These are phyloP conservation scores for Zygoascus meyerae DNA, from an alignment of 1,139 yeast genomes.

Conservation along the genomic window DNA sequence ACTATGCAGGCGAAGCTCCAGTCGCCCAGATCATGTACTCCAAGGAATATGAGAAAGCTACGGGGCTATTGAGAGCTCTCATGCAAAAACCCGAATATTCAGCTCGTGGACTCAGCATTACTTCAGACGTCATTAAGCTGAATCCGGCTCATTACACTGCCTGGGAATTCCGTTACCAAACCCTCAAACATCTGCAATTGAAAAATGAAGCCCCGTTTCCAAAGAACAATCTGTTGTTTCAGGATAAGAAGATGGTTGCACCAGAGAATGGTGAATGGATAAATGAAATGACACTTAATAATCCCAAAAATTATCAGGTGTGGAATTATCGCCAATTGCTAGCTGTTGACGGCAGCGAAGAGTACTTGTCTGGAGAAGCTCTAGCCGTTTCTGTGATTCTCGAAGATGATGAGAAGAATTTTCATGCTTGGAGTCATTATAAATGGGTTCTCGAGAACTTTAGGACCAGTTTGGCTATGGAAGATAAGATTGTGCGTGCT, in stretches of 20 bases:
- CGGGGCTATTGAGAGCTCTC: constrained; percentile 60
- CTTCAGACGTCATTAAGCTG: constrained; percentile 54
- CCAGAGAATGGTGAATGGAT: constrained; percentile 53
- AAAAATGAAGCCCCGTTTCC: constrained; percentile 37
- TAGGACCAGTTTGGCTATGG: constrained; percentile 16
- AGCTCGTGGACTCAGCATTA: constrained; percentile 63
- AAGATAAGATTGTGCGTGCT: constrained; percentile 38
- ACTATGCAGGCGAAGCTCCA: constrained; percentile 40
- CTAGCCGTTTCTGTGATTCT: constrained; percentile 63
- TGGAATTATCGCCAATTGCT: constrained; percentile 80
- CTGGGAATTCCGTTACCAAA: constrained; percentile 72
- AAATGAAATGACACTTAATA: constrained; percentile 63
- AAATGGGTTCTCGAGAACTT: constrained; percentile 69
- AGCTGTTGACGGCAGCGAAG: constrained; percentile 13
- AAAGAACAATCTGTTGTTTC: constrained; percentile 9
- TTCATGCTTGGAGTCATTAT: constrained; percentile 93
- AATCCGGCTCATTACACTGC: constrained; percentile 91
- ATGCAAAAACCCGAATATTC: constrained; percentile 58
- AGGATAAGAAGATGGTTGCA: constrained; percentile 16
- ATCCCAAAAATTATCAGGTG: constrained; percentile 89
- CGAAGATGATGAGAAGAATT: constrained; percentile 77
- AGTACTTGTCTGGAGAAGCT: constrained; percentile 48
- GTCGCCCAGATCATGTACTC: constrained; percentile 75
- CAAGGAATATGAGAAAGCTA: constrained; percentile 56
- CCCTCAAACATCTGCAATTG: constrained; percentile 36